Percentiles rank a stretch among this genome's conserved stretches.
Evolutionary conservation across 148 eudicot genomes (phyloP).

Genomic region (Rhododendron kiyosumense): DNA sequence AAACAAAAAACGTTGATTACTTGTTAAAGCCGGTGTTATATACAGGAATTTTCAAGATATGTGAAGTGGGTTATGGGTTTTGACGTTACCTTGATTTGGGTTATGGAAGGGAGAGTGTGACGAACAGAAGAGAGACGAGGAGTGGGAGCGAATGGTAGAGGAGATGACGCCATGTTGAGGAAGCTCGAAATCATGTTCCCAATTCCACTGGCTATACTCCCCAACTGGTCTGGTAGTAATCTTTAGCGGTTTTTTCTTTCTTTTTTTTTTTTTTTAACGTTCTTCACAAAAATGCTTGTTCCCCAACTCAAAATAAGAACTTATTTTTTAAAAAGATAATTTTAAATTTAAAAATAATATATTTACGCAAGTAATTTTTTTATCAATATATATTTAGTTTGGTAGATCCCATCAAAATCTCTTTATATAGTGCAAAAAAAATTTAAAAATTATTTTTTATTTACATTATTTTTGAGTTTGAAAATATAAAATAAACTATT

Average conservation of each 20-base stretch:
- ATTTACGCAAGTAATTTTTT: too few relatives aligned
- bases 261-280: too few relatives aligned
- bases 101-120: conserved; percentile 7
- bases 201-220: background rate
- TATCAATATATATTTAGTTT: too few relatives aligned
- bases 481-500: too few relatives aligned
- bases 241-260: background rate
- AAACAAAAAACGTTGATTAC: background rate
- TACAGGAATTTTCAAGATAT: background rate
- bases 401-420: too few relatives aligned
- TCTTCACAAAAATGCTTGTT: too few relatives aligned
- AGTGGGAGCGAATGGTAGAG: conserved; percentile 3
- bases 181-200: conserved; percentile 17
- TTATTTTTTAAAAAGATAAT: too few relatives aligned
- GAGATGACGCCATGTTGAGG: conserved; percentile 20
- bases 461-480: too few relatives aligned
- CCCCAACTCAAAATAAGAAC: too few relatives aligned
- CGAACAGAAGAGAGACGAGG: background rate
- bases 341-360: too few relatives aligned
- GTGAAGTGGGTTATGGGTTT: background rate
- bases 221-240: background rate
- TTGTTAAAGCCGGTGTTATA: background rate
- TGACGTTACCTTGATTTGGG: conserved; percentile 22
- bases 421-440: too few relatives aligned
- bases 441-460: too few relatives aligned